Base-by-base conservation (phyloP, 2,329 filamentous ascomycete species). In the Graphium sp. region DNA sequence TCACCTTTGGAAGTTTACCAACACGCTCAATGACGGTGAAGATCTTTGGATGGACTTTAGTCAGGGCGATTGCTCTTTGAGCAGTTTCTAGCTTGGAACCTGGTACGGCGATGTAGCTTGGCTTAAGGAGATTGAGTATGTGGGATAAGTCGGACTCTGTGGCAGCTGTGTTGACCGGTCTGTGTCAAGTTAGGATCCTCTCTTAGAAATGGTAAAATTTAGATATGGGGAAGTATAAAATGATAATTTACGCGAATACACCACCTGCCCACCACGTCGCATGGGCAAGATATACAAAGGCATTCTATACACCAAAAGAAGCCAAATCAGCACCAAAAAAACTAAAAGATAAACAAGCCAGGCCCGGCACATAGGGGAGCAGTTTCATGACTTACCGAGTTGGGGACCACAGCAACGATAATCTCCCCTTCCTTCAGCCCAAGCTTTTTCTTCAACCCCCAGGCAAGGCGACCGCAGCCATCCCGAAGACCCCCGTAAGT, bases 121-220 rank as follows among this genome's bases (percentile, higher is more conserved):
- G 25, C 16, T 18, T 17, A 18, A 27, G 16, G 7, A 27, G 15
- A n/a, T 13, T 13, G 7, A 27, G 13, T 11, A 27, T 18, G 10
- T 27, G 25, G n/a, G 18, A 16, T n/a, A 27, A 18, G 20, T 27
- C 25, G 12, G 25, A 27, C 16, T 27, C 16, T n/a, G 25, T 27
- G 12, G 25, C 25, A 5, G 25, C 25, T 7, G 25, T 27, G 14
- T 27, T 27, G 14, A 27, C 16, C 10, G 14, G 14, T n/a, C 25
- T 27, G 10, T 18, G 11, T 5, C 7, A 17, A 7, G 14, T 27
- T 6, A 18, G 25, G 5, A 19, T 25, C n/a, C n/a, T n/a, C n/a
- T n/a, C n/a, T n/a, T n/a, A n/a, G n/a, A 25, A 16, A 16, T 15
- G 24, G 5, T 15, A n/a, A 3, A n/a, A 13, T 9, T 16, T 8